Base-by-base conservation (phyloP, 768 basidiomycete genomes). In the Candolleomyces efflorescens region DNA sequence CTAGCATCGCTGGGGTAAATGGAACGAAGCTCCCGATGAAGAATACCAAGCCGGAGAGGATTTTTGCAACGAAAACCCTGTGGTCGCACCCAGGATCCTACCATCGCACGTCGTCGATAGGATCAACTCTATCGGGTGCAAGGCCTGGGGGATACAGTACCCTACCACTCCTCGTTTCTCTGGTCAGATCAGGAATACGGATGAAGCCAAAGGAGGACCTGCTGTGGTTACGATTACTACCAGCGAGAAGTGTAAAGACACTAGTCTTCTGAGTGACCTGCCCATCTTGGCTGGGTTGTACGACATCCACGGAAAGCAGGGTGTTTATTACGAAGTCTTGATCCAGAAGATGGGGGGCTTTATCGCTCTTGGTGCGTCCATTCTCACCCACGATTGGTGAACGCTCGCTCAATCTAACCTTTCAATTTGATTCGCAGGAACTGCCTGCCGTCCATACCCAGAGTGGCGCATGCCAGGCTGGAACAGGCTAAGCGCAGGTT, bases 381-480 rank as follows among this genome's bases (percentile, higher is more conserved):
- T n/a, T n/a, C n/a, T n/a, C n/a, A n/a, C n/a, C n/a, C n/a, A n/a
- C n/a, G n/a, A n/a, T n/a, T n/a, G n/a, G n/a, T n/a, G n/a, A n/a
- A n/a, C n/a, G n/a, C n/a, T n/a, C n/a, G n/a, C n/a, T 27, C 27
- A 9, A 27, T 9, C 27, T 27, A 9, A 27, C 27, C 27, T 27
- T 27, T 27, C 9, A 9, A 27, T 27, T 27, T 27, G 27, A 20
- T 41, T 3, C 39, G 7, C 51, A 87, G 86, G 87, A 7, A 86
- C 83, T 1, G 74, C 84, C 11, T 87, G 85, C 63, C 74, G 74
- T 17, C 86, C 87, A 3, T 87, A 87, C 62, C 87, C 86, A 0
- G 68, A 70, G 1, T 87, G 82, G 75, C 78, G 86, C 18, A 74
- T 87, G 44, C 87, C 87, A 41, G 87, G 87, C 3, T 89, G 87